These are phyloP conservation scores for Cephalotrichum gorgonifer DNA, from an alignment of 2,329 filamentous ascomycete species.

Conservation along the genomic window DNA sequence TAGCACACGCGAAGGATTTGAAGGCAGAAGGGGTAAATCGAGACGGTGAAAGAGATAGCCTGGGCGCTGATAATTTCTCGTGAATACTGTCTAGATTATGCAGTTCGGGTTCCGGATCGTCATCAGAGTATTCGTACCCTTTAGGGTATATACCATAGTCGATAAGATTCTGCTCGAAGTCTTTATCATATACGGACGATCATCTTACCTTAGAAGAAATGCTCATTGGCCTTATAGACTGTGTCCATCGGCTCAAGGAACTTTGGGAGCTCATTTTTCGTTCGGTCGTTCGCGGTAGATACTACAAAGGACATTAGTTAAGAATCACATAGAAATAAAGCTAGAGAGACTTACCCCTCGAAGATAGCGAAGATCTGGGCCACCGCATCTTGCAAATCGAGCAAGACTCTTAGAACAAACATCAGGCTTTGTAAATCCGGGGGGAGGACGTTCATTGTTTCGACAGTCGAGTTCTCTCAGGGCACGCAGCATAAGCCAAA, in stretches of 20 bases:
- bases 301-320: not conserved
- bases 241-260: not conserved
- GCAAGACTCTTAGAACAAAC: conserved; percentile 5
- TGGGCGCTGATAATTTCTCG: not conserved
- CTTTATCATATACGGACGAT: not conserved
- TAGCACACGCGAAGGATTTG: not conserved
- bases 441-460: not conserved
- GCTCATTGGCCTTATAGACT: not conserved
- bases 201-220: not conserved
- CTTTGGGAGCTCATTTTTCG: not conserved
- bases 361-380: conserved; percentile 14
- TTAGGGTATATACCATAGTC: not conserved
- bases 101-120: not conserved
- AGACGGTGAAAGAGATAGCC: not conserved
- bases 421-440: not conserved
- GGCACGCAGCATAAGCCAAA: not conserved
- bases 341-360: conserved; percentile 11
- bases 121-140: not conserved
- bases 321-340: conserved; percentile 7
- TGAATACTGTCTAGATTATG: conserved; percentile 9
- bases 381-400: conserved; percentile 15
- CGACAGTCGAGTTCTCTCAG: conserved; percentile 2
- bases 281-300: not conserved
- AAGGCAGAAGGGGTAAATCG: not conserved
- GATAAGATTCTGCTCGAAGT: not conserved